Conservation (phyloP, 2,329 filamentous ascomycete genomes). For the Grosmannia clavigera region DNA sequence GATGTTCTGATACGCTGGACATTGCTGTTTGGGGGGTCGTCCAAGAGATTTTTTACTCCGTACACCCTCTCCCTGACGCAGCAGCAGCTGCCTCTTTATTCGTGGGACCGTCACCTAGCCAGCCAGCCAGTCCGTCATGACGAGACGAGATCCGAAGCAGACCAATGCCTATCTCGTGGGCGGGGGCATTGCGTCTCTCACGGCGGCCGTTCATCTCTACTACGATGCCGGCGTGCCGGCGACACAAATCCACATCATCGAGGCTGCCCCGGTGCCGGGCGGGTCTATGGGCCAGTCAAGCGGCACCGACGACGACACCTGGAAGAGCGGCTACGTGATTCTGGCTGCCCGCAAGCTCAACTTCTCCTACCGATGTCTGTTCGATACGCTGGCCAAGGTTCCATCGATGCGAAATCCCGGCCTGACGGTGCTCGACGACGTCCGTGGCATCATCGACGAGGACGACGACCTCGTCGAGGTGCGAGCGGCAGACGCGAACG, state of each 20-base stretch:
- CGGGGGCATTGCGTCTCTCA: constrained; percentile 19
- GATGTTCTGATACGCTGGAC: background rate
- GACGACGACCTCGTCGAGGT: background rate
- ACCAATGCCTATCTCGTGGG: constrained; percentile 19
- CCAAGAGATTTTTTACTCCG: background rate
- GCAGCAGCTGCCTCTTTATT: background rate
- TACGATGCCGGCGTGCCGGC: constrained; percentile 18
- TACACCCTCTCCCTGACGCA: background rate
- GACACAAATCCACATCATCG: constrained; percentile 18
- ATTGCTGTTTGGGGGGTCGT: background rate
- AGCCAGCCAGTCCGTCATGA: background rate
- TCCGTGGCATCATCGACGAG: constrained; percentile 11
- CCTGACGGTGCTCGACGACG: constrained; percentile 16
- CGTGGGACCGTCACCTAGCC: too few relatives aligned
- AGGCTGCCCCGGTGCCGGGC: constrained; percentile 13
- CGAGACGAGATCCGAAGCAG: constrained; percentile 9
- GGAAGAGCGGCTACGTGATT: constrained; percentile 15
- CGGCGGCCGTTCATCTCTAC: constrained; percentile 17
- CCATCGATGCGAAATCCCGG: constrained; percentile 13
- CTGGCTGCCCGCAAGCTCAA: constrained; percentile 19
- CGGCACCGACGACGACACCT: constrained; percentile 4
- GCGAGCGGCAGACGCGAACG: background rate
- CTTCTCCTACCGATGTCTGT: constrained; percentile 18
- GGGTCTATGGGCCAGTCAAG: constrained; percentile 14
- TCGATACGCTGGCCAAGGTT: constrained; percentile 16